Evolutionary conservation across 768 basidiomycete species (phyloP).

Genomic region (Lepiota brunneoincarnata): DNA sequence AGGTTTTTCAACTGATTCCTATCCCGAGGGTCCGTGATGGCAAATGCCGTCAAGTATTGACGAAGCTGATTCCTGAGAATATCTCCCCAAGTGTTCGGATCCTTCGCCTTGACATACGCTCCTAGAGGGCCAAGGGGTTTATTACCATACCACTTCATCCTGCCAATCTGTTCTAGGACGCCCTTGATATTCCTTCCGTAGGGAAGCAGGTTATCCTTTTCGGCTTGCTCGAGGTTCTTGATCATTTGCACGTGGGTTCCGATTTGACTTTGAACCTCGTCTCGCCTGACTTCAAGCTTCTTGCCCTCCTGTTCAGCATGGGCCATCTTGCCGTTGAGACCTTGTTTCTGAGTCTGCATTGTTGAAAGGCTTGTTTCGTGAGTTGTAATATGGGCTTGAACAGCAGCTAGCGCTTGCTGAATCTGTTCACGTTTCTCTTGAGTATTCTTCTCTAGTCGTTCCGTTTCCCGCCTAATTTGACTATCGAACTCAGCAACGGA

Average conservation of each 20-base stretch:
- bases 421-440: constrained; percentile 63
- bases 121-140: constrained; percentile 81
- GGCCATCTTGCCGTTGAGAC: constrained; percentile 26
- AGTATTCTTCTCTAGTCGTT: constrained; percentile 51
- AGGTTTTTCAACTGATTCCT: constrained; percentile 53
- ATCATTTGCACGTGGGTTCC: constrained; percentile 49
- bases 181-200: constrained; percentile 62
- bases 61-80: constrained; percentile 67
- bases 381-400: constrained; percentile 34
- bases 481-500: constrained; percentile 38
- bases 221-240: constrained; percentile 42
- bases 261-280: constrained; percentile 39
- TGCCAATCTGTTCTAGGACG: constrained; percentile 51
- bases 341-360: constrained; percentile 30
- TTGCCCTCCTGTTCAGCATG: constrained; percentile 33
- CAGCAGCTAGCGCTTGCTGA: constrained; percentile 46
- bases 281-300: constrained; percentile 28
- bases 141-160: constrained; percentile 60
- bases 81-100: constrained; percentile 58
- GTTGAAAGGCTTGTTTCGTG: constrained; percentile 33
- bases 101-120: constrained; percentile 67
- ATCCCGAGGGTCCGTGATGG: constrained; percentile 71
- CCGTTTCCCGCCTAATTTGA: constrained; percentile 52
- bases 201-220: constrained; percentile 55
- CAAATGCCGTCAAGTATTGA: constrained; percentile 61